Evolutionary conservation across 108 stramenopile genomes (phyloP), one percentile per base, ranked within the genome.

Genomic region (Pinguiococcus pyrenoidosus): DNA sequence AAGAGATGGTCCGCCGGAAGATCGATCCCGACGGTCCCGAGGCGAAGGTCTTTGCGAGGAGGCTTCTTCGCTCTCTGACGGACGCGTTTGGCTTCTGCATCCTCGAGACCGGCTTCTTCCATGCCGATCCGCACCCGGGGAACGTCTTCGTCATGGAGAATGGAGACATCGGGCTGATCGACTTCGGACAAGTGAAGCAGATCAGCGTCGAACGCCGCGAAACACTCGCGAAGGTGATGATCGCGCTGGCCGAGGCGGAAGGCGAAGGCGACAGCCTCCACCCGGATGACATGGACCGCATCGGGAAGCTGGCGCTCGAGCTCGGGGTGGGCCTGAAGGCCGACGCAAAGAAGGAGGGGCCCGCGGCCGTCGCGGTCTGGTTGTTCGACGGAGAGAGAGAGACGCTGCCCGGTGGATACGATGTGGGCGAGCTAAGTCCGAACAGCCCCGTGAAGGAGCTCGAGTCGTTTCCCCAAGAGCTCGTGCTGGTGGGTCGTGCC

Each of bases 121-220:
- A 92, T 64, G 89, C 80, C 21, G 84, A 82, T 45, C 68, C 64
- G 6, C 75, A 78, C 51, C 64, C 78, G 17, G 87, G 90, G 1
- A 92, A 89, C 60, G 81, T 93, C 23, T 89, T 93, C 59, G 84
- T 93, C 21, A 57, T 90, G 48, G 71, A 82, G 21, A 80, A 86
- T 72, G 85, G 89, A 1, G 48, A 71, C 35, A 83, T 93, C 27
- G 88, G 87, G 10, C 61, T 93, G 22, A 89, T 93, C 53, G 92
- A 93, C 56, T 93, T 88, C 66, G 92, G 23, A n/a, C 58, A 64
- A 48, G 59, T 64, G 12, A 64, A 64, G 24, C 62, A 63, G 27
- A 63, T 63, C 22, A 39, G 50, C 13, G 82, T 82, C 17, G 59
- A 83, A 23, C 74, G 71, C 22, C 54, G 83, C 2, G 72, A 82